Base-by-base conservation (phyloP, 805 yeast species). In the Lipomyces chichibuensis region DNA sequence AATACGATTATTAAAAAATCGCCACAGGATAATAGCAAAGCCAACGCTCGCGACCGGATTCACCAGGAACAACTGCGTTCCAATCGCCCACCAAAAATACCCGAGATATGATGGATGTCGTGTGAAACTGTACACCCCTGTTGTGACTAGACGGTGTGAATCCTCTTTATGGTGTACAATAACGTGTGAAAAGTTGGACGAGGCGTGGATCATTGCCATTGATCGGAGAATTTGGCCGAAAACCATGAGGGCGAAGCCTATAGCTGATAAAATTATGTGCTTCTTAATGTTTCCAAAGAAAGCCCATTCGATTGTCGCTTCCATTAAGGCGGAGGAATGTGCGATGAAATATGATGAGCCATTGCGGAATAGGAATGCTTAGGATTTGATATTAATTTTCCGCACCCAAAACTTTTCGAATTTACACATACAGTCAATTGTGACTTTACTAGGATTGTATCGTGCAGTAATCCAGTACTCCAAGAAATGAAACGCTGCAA, bases 31-130 rank as follows among this genome's bases (percentile, higher is more conserved):
- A n/a, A 77, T 70, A 0, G 82, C 73, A 67, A 92, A 95, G 0
- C 83, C 79, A 0, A 81, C 59, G 1, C 85, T 73, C 0, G 92
- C 82, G 0, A 91, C 57, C 6, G 90, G 87, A 77, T 92, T 95
- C 57, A 86, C 78, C 65, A 94, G 77, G 67, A 88, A 70, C 57
- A 95, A 29, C 75, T 94, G 97, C 0, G 92, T 82, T 0, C 98
- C 98, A 2, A 93, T 71, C 14, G 96, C 94, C 98, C 98, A 95
- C 85, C 92, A 87, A 75, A 87, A 93, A 76, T 90, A 95, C 0
- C 98, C 99, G 53, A 87, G 84, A 77, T 95, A 95, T 59, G 96
- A 88, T 6, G 99, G 99, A 76, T 95, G 99, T 68, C 99, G 82
- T 65, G 72, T 52, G 14, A 59, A 13, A 17, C 68, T 54, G 77